Percentiles rank a stretch among this genome's conserved stretches.
These are phyloP conservation scores for Penicillium sp. DNA, from an alignment of 2,329 filamentous ascomycete genomes.

Conservation along the genomic window DNA sequence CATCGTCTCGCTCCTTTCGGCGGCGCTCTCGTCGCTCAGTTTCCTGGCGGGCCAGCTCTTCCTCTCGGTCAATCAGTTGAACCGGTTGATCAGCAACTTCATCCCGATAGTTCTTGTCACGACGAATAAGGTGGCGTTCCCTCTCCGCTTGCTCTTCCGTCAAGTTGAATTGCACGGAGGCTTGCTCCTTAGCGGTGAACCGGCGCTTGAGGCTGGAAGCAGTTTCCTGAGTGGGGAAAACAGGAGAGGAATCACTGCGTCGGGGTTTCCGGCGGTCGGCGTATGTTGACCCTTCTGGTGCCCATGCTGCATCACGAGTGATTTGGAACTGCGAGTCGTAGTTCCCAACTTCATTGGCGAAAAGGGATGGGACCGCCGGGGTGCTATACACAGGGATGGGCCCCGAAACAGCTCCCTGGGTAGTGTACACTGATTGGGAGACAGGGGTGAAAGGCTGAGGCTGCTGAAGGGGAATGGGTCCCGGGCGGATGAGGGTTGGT, in stretches of 20 bases:
- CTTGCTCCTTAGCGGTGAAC: constrained; percentile 37
- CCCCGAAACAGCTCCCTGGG: constrained; percentile 34
- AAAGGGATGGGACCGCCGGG: constrained; percentile 42
- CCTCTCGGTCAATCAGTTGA: constrained; percentile 30
- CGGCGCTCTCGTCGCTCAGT: constrained; percentile 20
- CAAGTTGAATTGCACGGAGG: constrained; percentile 57
- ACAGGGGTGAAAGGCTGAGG: constrained; percentile 77
- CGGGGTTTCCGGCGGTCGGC: constrained; percentile 28
- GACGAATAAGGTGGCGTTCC: constrained; percentile 39
- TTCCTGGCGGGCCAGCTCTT: constrained; percentile 22
- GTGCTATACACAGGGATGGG: constrained; percentile 42
- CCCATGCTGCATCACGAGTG: constrained; percentile 13
- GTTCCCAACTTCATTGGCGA: constrained; percentile 30
- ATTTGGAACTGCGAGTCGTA: constrained; percentile 18
- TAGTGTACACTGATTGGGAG: constrained; percentile 63
- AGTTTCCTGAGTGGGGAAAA: constrained; percentile 34
- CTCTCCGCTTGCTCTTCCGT: constrained; percentile 56
- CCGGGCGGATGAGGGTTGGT: constrained; percentile 49
- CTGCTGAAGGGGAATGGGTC: constrained; percentile 72
- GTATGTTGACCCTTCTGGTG: constrained; percentile 8
- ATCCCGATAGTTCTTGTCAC: constrained; percentile 24
- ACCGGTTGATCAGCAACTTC: constrained; percentile 21
- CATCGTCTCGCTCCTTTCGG: constrained; percentile 21
- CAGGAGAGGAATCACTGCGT: constrained; percentile 47
- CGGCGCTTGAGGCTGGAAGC: constrained; percentile 32